These are phyloP conservation scores for Lolium rigidum DNA, from an alignment of 176 grass and related monocot species.

Conservation along the genomic window DNA sequence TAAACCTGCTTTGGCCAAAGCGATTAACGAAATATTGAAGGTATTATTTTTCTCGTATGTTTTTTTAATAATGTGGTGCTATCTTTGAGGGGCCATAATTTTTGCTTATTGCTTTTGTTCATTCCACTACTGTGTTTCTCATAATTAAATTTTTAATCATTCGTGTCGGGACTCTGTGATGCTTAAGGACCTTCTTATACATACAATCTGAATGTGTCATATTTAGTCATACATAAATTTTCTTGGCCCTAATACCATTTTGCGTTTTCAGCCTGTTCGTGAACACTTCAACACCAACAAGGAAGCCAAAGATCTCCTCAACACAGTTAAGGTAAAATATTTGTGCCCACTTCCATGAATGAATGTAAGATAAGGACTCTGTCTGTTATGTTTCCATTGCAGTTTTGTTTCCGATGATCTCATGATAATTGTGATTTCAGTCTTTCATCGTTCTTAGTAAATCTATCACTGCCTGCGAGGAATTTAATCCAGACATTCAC, in stretches of 20 bases:
- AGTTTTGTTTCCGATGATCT: neutral
- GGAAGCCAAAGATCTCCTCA: conserved; percentile 68
- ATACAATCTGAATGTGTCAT: too few relatives aligned
- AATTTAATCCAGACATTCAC: neutral
- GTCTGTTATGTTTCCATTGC: neutral
- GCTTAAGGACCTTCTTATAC: neutral
- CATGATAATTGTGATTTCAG: too few relatives aligned
- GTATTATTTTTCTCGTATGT: conserved; percentile 43
- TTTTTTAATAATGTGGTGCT: neutral
- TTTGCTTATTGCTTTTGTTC: neutral
- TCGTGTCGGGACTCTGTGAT: neutral
- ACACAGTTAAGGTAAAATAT: conserved; percentile 77
- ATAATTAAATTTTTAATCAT: neutral
- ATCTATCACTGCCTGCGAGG: too few relatives aligned
- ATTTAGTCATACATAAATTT: neutral
- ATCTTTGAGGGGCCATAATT: neutral
- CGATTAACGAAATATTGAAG: conserved; percentile 86
- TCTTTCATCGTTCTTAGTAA: neutral
- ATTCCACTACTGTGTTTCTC: neutral
- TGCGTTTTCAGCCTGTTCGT: conserved; percentile 70
- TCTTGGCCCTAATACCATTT: neutral
- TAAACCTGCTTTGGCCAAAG: conserved; percentile 76
- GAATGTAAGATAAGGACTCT: neutral
- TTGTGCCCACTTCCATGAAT: neutral
- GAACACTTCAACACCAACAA: conserved; percentile 76